These are phyloP conservation scores for Sodiomyces alkalinus DNA, from an alignment of 2,329 filamentous ascomycete genomes.

Conservation along the genomic window DNA sequence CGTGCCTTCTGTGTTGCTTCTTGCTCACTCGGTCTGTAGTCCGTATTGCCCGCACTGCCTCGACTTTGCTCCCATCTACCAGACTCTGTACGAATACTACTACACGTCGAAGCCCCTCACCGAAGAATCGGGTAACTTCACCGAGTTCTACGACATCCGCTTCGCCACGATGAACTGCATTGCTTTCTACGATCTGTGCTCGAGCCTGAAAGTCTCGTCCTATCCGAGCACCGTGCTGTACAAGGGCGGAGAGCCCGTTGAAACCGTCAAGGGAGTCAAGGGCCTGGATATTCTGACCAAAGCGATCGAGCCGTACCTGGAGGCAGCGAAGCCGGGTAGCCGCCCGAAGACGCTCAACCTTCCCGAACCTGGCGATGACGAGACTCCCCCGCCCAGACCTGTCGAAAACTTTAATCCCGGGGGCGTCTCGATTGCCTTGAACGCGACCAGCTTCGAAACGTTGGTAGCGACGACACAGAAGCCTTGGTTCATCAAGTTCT, in stretches of 20 bases:
- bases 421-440: constrained; percentile 61
- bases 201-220: constrained; percentile 45
- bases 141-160: constrained; percentile 73
- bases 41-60: constrained; percentile 59
- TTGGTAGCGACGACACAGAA: constrained; percentile 77
- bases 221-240: constrained; percentile 71
- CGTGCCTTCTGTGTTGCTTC: constrained; percentile 3
- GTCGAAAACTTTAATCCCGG: constrained; percentile 53
- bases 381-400: constrained; percentile 31
- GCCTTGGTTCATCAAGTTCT: constrained; percentile 98
- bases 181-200: constrained; percentile 66
- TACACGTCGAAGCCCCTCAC: constrained; percentile 62
- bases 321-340: constrained; percentile 66
- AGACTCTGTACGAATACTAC: constrained; percentile 93
- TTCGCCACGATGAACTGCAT: constrained; percentile 80
- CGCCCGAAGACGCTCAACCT: constrained; percentile 53
- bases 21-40: constrained; percentile 20
- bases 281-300: constrained; percentile 49
- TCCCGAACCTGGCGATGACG: constrained; percentile 53
- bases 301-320: constrained; percentile 62
- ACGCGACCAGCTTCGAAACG: constrained; percentile 72
- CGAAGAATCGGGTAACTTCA: constrained; percentile 47
- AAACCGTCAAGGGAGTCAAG: constrained; percentile 51
- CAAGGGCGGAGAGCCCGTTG: constrained; percentile 57
- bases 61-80: constrained; percentile 67